Percentiles rank a stretch among this genome's conserved stretches.
phyloP scores from a whole-genome alignment of 2,329 filamentous ascomycete genomes.

The Lasiodiplodia sp. region DNA sequence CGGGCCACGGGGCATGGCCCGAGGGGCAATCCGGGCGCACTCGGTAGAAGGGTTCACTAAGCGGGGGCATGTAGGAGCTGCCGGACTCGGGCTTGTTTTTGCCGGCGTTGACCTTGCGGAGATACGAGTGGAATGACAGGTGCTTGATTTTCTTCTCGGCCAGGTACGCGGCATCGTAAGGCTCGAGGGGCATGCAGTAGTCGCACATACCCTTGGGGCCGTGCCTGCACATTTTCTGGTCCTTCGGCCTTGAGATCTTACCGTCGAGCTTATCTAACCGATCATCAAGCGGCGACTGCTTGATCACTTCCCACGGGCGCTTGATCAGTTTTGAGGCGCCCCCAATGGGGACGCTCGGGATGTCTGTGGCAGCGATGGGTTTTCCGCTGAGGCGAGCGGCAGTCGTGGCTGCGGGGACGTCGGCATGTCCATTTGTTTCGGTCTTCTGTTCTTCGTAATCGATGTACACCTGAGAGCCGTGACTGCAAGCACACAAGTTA shows the following conservation, averaged over 20 bases:
- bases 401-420: conserved; percentile 37
- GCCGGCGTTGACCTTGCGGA: conserved; percentile 92
- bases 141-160: conserved; percentile 99
- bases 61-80: conserved; percentile 93
- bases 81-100: conserved; percentile 96
- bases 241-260: conserved; percentile 79
- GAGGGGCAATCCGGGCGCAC: conserved; percentile 90
- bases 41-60: conserved; percentile 91
- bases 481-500: conserved; percentile 58
- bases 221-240: conserved; percentile 90
- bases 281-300: conserved; percentile 88
- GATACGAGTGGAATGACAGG: conserved; percentile 91
- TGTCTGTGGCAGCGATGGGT: conserved; percentile 73
- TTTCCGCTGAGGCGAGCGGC: conserved; percentile 74
- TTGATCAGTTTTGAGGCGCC: conserved; percentile 70
- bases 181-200: conserved; percentile 96
- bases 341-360: conserved; percentile 65
- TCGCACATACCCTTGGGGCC: conserved; percentile 99
- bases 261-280: conserved; percentile 85
- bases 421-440: conserved; percentile 57
- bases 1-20: conserved; percentile 91
- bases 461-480: conserved; percentile 91
- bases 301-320: conserved; percentile 92
- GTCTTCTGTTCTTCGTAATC: conserved; percentile 71
- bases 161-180: conserved; percentile 88